A percentile compares a stretch with the other conserved stretches of the same genome.
These are phyloP conservation scores for Citrus trifoliata DNA, from an alignment of 345 rosid species.

Conservation along the genomic window DNA sequence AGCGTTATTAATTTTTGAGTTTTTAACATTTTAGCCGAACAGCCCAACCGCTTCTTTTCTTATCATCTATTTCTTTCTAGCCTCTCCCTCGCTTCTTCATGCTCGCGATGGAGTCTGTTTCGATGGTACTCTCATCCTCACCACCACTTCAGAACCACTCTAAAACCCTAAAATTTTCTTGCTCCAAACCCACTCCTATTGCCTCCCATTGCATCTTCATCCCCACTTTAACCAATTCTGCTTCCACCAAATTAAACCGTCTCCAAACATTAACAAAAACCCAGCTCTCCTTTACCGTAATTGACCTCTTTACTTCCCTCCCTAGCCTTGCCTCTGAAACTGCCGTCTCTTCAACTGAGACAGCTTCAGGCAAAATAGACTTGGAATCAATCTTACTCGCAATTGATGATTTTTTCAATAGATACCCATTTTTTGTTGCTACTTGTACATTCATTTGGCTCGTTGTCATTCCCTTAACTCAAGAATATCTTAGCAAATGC, in stretches of 20 bases:
- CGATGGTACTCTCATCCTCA: conserved; percentile 33
- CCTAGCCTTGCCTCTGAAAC: conserved; percentile 63
- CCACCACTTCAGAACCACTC: conserved; percentile 34
- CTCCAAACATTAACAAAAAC: conserved; percentile 25
- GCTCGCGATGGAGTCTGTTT: conserved; percentile 39
- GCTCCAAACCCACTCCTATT: conserved; percentile 2
- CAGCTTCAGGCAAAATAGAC: conserved; percentile 50
- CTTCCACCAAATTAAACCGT: neutral
- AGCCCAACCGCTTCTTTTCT: neutral
- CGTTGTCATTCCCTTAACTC: conserved; percentile 54
- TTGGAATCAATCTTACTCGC: conserved; percentile 61
- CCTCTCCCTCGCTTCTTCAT: neutral
- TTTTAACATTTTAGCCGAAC: neutral
- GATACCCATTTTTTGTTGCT: conserved; percentile 84
- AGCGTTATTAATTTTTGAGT: neutral
- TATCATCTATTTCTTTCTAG: conserved; percentile 7
- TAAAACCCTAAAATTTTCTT: conserved; percentile 26
- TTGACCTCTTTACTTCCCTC: conserved; percentile 37
- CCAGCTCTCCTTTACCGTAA: conserved; percentile 34
- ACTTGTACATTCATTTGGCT: conserved; percentile 82
- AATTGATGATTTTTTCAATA: conserved; percentile 67
- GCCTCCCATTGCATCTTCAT: neutral
- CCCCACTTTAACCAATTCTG: neutral
- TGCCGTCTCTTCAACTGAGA: conserved; percentile 26
- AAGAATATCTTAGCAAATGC: conserved; percentile 64